A percentile compares a stretch with the other conserved stretches of the same genome.
These are phyloP conservation scores for Acorus calamus DNA, from an alignment of 106 monocot species.

Conservation along the genomic window DNA sequence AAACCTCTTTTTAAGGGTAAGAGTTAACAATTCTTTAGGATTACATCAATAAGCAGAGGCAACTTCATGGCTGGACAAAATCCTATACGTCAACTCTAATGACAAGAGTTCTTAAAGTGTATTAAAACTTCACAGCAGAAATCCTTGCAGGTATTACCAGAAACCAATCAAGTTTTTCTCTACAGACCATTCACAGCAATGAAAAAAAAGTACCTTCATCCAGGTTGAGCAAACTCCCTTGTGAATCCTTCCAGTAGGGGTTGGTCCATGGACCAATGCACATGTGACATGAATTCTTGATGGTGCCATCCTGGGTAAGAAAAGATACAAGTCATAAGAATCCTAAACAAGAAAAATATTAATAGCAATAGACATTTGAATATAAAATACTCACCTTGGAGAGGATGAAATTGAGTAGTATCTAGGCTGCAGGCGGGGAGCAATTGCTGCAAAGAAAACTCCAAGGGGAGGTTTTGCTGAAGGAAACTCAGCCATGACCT, in stretches of 20 bases:
- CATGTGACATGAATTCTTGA: conserved; percentile 96
- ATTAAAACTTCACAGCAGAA: too few relatives aligned
- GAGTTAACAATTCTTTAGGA: too few relatives aligned
- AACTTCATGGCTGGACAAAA: too few relatives aligned
- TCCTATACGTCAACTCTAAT: too few relatives aligned
- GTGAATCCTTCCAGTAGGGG: conserved; percentile 92
- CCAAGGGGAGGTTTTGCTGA: conserved; percentile 91
- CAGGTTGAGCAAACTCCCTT: conserved; percentile 96
- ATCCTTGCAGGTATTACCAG: too few relatives aligned
- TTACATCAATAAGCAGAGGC: too few relatives aligned
- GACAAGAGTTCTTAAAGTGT: too few relatives aligned
- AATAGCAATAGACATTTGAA: not conserved
- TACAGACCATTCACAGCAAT: too few relatives aligned
- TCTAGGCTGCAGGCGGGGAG: conserved; percentile 84
- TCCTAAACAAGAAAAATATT: not conserved
- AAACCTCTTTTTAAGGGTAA: too few relatives aligned
- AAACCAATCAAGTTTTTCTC: too few relatives aligned
- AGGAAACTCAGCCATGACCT: conserved; percentile 96
- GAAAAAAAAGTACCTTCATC: conserved; percentile 71
- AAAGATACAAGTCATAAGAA: not conserved
- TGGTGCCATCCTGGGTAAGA: conserved; percentile 54
- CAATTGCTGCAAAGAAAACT: conserved; percentile 91
- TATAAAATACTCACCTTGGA: conserved; percentile 37
- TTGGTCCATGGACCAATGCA: conserved; percentile 63
- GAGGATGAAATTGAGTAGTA: conserved; percentile 99